Conservation (phyloP, 495 filamentous ascomycete genomes). For the Chaetomium fimeti region DNA sequence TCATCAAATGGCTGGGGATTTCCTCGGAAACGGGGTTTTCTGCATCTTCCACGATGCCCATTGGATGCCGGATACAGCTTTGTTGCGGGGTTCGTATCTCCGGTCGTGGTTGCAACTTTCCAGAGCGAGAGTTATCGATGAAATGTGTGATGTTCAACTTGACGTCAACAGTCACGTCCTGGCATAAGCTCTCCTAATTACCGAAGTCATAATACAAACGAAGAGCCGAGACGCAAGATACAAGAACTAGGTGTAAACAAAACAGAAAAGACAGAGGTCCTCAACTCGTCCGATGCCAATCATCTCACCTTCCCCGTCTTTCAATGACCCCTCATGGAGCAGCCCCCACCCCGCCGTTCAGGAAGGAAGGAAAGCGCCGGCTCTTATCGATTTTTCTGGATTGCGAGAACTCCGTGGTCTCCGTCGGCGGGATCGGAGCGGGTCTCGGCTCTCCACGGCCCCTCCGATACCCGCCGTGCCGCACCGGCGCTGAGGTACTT, state of each 20-base stretch:
- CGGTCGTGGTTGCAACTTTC: neutral
- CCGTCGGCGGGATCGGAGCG: constrained; percentile 9
- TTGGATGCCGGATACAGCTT: neutral
- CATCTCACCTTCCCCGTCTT: too few species aligned
- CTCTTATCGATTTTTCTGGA: neutral
- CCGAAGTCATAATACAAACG: neutral
- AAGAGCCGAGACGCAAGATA: neutral
- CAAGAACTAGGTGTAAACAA: too few species aligned
- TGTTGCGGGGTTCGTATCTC: neutral
- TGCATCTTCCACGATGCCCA: neutral
- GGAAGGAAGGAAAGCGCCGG: neutral
- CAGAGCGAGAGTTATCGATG: neutral
- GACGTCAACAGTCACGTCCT: too few species aligned
- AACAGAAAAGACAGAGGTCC: too few species aligned
- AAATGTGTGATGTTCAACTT: too few species aligned
- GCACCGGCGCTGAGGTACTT: too few species aligned
- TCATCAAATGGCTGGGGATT: neutral
- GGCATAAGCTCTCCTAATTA: too few species aligned
- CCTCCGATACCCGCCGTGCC: neutral
- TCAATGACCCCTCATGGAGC: neutral
- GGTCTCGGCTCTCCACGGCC: neutral
- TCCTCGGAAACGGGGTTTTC: constrained; percentile 10
- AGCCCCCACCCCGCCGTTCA: neutral
- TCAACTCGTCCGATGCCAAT: too few species aligned
- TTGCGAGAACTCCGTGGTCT: too few species aligned